Evolutionary conservation across 2,329 filamentous ascomycete genomes (phyloP), one percentile per base, ranked within the genome.

Genomic region (Calonectria multiphialidica): DNA sequence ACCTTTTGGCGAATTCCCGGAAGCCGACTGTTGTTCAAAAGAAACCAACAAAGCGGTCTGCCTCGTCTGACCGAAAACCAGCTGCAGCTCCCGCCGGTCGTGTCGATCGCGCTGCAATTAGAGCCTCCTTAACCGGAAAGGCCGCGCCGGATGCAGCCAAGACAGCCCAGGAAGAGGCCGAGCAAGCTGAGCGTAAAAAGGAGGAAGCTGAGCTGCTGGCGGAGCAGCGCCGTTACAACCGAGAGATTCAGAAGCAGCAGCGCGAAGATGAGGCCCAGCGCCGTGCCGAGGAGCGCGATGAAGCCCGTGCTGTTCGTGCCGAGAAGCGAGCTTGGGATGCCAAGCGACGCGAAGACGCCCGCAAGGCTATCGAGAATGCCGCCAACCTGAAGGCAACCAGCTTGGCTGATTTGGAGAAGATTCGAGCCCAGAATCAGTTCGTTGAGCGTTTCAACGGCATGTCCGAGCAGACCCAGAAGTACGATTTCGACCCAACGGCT

Each of bases 311-410:
- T 25, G 23, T 57, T 18, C 50, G 50, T 30, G 50, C 50, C 3
- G 50, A 57, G 50, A 57, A 57, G 50, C 50, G 50, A 23, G 50
- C 50, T 12, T 57, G 50, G 50, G 50, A 57, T 37, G 30, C 50
- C n/a, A 57, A 57, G 30, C 4, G 50, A 37, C 50, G 50, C 6
- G 50, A 57, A 18, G 50, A 57, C 18, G 50, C 50, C 3, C 50
- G 50, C 18, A 57, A 57, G 30, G 50, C 50, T 21, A 57, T 57
- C 4, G 50, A 57, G 30, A 57, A 37, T 10, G 50, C 50, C 23
- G 30, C 50, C 9, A 57, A 57, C 21, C 50, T 57, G 6, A 57
- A 57, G 50, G 50, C 50, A 37, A 57, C 50, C 2, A 57, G 50
- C 12, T 12, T 57, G 50, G 50, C 50, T 35, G 50, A 57, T 16